Evolutionary conservation across 257 asterid species (phyloP).

Genomic region (Perilla frutescens): DNA sequence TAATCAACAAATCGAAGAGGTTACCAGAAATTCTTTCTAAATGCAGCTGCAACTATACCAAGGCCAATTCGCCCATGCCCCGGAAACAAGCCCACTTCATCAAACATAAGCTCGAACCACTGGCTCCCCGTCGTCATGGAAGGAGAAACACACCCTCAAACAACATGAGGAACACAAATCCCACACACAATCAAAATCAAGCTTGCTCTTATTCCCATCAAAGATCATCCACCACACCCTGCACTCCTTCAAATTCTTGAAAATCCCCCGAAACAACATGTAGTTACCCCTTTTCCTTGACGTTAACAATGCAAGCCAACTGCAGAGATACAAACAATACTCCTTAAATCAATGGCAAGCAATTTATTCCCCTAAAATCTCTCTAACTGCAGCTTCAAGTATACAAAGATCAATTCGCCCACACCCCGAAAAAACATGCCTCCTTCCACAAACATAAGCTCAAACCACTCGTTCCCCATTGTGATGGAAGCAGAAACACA

Average conservation of each 20-base stretch:
- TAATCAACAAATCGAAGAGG: no score
- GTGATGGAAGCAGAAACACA: constrained; percentile 76
- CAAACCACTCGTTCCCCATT: constrained; percentile 90
- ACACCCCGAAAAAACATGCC: constrained; percentile 95
- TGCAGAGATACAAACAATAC: no score
- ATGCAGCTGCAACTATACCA: background rate
- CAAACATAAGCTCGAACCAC: no score
- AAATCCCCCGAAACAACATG: constrained; percentile 84
- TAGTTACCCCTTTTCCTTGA: constrained; percentile 84
- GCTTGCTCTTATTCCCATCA: no score
- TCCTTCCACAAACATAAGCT: constrained; percentile 86
- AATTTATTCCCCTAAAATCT: background rate
- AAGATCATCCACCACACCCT: constrained; percentile 80
- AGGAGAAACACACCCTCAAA: no score
- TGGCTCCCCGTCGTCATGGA: no score
- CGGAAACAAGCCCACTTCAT: no score
- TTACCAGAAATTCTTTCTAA: background rate
- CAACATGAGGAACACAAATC: no score
- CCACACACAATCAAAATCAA: no score
- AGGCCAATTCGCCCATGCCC: no score
- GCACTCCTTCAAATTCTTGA: constrained; percentile 86
- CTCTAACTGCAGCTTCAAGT: constrained; percentile 43
- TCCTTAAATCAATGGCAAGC: background rate
- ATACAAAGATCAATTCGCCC: constrained; percentile 93
- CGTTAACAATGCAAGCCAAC: constrained; percentile 40